These are phyloP conservation scores for Taiozyma sp. DNA, from an alignment of 1,139 yeast genomes.

Conservation along the genomic window DNA sequence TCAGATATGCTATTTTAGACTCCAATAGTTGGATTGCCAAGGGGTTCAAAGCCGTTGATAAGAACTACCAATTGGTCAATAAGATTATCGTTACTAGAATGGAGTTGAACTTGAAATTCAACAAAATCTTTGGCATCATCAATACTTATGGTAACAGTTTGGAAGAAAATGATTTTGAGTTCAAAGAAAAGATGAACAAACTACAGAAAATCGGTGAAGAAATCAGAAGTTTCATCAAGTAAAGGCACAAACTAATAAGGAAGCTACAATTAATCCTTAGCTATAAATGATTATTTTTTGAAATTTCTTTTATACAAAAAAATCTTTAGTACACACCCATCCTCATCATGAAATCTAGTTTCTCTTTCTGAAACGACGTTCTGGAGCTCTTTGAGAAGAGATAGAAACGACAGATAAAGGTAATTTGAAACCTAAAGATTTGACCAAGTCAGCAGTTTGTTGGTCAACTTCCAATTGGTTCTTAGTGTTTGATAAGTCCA, in stretches of 20 bases:
- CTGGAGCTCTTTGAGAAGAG: constrained; percentile 86
- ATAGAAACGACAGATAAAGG: constrained; percentile 89
- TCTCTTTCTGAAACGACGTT: constrained; percentile 95
- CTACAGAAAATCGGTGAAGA: constrained; percentile 36
- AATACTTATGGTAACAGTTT: constrained; percentile 34
- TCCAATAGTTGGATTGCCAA: constrained; percentile 33
- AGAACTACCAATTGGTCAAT: constrained; percentile 29
- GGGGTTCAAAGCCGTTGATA: constrained; percentile 28
- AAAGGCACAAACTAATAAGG: background rate
- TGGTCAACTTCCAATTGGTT: constrained; percentile 97
- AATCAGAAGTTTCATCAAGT: constrained; percentile 29
- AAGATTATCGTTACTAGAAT: constrained; percentile 33
- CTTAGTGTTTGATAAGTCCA: constrained; percentile 95
- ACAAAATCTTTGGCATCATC: constrained; percentile 28
- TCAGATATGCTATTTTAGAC: constrained; percentile 24
- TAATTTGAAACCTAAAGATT: constrained; percentile 93
- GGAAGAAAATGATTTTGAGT: constrained; percentile 29
- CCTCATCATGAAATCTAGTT: constrained; percentile 40
- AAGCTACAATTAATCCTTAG: constrained; percentile 12
- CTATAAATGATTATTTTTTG: constrained; percentile 15
- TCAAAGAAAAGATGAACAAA: constrained; percentile 31
- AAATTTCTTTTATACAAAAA: constrained; percentile 18
- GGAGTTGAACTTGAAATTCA: constrained; percentile 33
- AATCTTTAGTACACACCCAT: background rate
- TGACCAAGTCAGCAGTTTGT: constrained; percentile 96